These are phyloP conservation scores for Macaranga tanarius DNA, from an alignment of 441 rosid genomes.

Conservation along the genomic window DNA sequence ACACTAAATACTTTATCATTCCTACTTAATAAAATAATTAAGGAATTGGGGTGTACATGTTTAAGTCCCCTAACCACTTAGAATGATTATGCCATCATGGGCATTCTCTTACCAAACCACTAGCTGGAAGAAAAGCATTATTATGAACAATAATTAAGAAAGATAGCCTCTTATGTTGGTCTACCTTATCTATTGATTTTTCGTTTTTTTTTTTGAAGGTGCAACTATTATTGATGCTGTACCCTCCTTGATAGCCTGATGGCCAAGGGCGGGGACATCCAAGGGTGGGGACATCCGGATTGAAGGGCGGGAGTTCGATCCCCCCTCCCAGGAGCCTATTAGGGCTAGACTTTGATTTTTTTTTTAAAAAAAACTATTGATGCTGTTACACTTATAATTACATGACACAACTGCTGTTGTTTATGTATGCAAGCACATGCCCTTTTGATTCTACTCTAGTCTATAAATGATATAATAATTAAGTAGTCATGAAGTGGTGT, in stretches of 20 bases:
- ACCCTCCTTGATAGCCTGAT: no score
- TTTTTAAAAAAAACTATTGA: no score
- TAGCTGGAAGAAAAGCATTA: neutral
- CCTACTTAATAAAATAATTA: neutral
- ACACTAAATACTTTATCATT: neutral
- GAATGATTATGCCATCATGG: slow-evolving; percentile 7
- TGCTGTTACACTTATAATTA: neutral
- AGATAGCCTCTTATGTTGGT: neutral
- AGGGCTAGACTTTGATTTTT: no score
- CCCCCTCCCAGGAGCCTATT: no score
- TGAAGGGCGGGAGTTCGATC: no score
- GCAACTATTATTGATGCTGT: neutral
- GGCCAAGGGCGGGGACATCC: no score
- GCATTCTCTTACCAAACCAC: slow-evolving; percentile 5
- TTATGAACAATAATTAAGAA: neutral
- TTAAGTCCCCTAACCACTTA: slow-evolving; percentile 6
- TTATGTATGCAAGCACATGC: slow-evolving; percentile 1
- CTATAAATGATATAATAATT: no score
- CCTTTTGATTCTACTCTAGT: neutral
- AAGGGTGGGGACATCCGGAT: no score
- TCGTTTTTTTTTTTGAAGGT: neutral
- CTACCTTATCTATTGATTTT: neutral
- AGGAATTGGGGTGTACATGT: neutral
- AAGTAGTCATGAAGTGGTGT: no score
- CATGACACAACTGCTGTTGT: neutral